phyloP scores from a whole-genome alignment of 2,329 filamentous ascomycete genomes.

The Penicillium polonicum region DNA sequence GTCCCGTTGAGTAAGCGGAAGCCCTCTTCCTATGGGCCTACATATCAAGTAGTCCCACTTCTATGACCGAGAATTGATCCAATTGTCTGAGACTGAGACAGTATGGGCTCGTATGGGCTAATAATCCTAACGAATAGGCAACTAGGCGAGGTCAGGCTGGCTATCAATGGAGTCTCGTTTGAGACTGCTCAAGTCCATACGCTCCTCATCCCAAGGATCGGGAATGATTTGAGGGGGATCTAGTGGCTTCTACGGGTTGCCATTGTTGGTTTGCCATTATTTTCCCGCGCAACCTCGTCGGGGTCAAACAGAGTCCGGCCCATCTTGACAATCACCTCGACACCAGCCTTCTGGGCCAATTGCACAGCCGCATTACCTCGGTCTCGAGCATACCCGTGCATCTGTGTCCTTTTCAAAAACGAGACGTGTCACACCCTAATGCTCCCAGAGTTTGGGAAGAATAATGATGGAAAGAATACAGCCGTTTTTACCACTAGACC shows the following conservation, averaged over 20 bases:
- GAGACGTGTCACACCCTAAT: background rate
- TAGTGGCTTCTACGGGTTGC: background rate
- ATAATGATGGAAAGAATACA: background rate
- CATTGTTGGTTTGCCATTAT: background rate
- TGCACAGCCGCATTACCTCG: background rate
- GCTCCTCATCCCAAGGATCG: background rate
- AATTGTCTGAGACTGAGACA: no score
- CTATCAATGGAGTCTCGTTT: background rate
- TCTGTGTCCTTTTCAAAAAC: background rate
- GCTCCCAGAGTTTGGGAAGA: background rate
- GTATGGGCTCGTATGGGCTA: no score
- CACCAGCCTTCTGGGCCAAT: background rate
- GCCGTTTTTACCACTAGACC: no score
- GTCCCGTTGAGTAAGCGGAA: no score
- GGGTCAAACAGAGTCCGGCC: background rate
- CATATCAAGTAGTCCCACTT: no score
- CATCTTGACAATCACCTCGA: background rate
- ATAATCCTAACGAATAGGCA: no score
- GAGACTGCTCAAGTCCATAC: background rate
- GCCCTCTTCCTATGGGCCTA: no score
- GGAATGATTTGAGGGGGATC: background rate
- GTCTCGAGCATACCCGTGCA: background rate
- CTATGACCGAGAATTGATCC: no score
- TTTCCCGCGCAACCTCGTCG: background rate
- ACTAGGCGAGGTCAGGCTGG: background rate